Percentiles rank a stretch among this genome's conserved stretches.
These are phyloP conservation scores for Suillus subluteus DNA, from an alignment of 768 basidiomycete species.

Conservation along the genomic window DNA sequence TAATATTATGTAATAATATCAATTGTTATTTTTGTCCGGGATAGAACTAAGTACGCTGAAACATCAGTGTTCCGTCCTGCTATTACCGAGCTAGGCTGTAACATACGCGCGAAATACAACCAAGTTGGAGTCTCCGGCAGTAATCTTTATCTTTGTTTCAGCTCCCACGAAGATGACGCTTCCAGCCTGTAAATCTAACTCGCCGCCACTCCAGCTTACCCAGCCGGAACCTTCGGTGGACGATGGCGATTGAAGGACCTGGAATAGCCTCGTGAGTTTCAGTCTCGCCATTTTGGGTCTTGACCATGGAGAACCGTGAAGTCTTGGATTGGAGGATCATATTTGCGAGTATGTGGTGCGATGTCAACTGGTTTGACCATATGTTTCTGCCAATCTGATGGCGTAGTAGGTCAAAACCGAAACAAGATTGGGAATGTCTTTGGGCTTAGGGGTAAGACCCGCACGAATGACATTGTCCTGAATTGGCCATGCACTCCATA, in stretches of 20 bases:
- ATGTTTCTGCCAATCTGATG: constrained; percentile 71
- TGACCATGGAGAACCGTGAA: constrained; percentile 82
- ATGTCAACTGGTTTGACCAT: constrained; percentile 54
- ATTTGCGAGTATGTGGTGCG: constrained; percentile 51
- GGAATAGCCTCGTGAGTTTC: constrained; percentile 66
- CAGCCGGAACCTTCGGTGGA: constrained; percentile 69
- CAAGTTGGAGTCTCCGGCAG: constrained; percentile 30
- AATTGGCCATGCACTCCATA: constrained; percentile 99
- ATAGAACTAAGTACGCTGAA: neutral
- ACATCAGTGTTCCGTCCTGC: neutral
- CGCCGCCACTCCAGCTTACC: constrained; percentile 50
- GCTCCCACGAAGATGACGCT: constrained; percentile 87
- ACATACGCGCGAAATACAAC: constrained; percentile 35
- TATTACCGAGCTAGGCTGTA: constrained; percentile 8
- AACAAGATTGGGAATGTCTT: constrained; percentile 91
- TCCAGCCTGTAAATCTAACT: constrained; percentile 56
- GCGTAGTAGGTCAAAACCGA: constrained; percentile 83
- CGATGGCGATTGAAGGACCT: constrained; percentile 86
- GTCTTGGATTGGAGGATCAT: constrained; percentile 92
- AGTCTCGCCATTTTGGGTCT: constrained; percentile 44
- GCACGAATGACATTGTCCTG: constrained; percentile 99
- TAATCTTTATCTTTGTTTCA: constrained; percentile 56
- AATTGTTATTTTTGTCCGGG: neutral
- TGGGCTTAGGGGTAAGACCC: constrained; percentile 94
- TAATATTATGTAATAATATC: neutral